Evolutionary conservation across 2,329 filamentous ascomycete species (phyloP).

Genomic region (Fusarium succisae): DNA sequence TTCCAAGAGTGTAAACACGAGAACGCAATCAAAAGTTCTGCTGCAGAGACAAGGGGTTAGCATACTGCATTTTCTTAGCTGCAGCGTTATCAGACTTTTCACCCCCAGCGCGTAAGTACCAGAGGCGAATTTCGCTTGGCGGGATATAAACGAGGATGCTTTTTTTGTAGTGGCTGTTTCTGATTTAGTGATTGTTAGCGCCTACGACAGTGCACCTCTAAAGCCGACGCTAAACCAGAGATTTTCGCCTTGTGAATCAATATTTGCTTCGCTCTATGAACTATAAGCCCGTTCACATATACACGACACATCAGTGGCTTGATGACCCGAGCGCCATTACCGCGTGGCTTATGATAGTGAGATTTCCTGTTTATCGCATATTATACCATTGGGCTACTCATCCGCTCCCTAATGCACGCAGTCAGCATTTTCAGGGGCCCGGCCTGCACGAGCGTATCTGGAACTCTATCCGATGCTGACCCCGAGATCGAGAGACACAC

Average conservation of each 20-base stretch:
- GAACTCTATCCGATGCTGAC: background rate
- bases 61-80: background rate
- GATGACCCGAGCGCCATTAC: background rate
- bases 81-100: constrained; percentile 7
- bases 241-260: background rate
- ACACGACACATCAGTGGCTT: background rate
- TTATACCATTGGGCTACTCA: background rate
- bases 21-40: constrained; percentile 27
- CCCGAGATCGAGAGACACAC: background rate
- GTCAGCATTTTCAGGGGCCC: background rate
- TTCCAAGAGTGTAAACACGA: constrained; percentile 12
- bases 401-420: background rate
- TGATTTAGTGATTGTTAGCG: background rate
- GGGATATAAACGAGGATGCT: background rate
- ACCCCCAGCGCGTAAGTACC: background rate
- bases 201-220: background rate
- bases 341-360: background rate
- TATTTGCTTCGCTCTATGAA: background rate
- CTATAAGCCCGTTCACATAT: background rate
- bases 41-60: background rate
- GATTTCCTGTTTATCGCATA: background rate
- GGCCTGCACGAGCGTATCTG: constrained; percentile 1
- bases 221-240: background rate
- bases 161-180: background rate
- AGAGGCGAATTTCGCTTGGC: background rate